Conservation (phyloP, 371 early-diverging fungal genomes). For the Apophysomyces elegans region DNA sequence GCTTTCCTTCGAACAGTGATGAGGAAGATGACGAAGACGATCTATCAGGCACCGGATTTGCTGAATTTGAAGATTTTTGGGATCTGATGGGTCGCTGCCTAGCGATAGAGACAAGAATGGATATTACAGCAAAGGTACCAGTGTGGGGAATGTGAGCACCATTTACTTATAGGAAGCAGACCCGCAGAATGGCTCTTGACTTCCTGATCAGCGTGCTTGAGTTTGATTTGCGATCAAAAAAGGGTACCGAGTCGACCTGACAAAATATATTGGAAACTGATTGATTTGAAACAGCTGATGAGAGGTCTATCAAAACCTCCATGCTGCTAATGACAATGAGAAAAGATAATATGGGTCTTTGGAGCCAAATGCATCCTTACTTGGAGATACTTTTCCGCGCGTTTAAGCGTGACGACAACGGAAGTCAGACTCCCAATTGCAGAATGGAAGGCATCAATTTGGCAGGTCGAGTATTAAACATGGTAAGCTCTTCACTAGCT, state of each 20-base stretch:
- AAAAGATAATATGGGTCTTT: not conserved
- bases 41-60: slow-evolving; percentile 9
- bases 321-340: not conserved
- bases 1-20: not conserved
- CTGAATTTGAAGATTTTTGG: slow-evolving; percentile 27
- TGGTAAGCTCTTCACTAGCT: not conserved
- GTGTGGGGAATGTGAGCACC: not conserved
- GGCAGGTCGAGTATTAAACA: slow-evolving; percentile 1
- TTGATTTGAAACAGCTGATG: not conserved
- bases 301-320: not conserved
- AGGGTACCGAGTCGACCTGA: slow-evolving; percentile 7
- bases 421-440: not conserved
- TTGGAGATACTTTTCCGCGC: not conserved
- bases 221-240: slow-evolving; percentile 17
- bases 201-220: slow-evolving; percentile 21
- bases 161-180: not conserved
- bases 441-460: not conserved
- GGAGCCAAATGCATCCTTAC: slow-evolving; percentile 1
- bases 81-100: slow-evolving; percentile 17
- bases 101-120: not conserved
- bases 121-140: not conserved
- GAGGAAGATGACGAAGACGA: slow-evolving; percentile 22
- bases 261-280: not conserved
- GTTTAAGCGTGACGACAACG: not conserved
- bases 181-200: slow-evolving; percentile 18